Conservation (phyloP, 2,329 filamentous ascomycete genomes). For the Cladosporium sp. region DNA sequence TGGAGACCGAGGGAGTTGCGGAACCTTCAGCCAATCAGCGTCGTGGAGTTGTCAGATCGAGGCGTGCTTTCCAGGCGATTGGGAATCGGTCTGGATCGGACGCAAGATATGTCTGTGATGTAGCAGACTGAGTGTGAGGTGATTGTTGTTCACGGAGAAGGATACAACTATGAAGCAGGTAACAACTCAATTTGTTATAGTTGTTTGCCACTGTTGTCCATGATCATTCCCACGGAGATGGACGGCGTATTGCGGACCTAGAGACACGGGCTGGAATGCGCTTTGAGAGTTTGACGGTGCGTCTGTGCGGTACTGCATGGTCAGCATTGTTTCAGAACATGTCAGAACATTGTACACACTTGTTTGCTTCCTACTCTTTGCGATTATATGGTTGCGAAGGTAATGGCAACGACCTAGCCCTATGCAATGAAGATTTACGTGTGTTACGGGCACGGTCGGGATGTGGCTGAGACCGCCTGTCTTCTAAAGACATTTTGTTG, state of each 20-base stretch:
- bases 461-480: fast-evolving
- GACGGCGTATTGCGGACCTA: not conserved
- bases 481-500: not conserved
- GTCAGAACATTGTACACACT: not conserved
- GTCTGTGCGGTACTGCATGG: not conserved
- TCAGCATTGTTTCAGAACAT: not conserved
- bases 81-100: not conserved
- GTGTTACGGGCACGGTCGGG: too few species aligned
- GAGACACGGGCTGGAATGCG: not conserved
- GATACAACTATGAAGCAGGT: not conserved
- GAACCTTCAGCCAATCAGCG: not conserved
- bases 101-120: not conserved
- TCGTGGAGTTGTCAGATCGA: not conserved
- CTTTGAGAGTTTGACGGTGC: not conserved
- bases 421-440: too few species aligned
- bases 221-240: not conserved
- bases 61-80: not conserved
- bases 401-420: not conserved
- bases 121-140: not conserved
- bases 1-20: not conserved
- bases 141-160: not conserved
- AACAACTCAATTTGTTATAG: not conserved
- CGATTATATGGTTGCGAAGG: not conserved
- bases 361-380: not conserved
- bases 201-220: not conserved